Base-by-base conservation (phyloP, 2,329 filamentous ascomycete species). In the Chrysosporium keratinophilum region DNA sequence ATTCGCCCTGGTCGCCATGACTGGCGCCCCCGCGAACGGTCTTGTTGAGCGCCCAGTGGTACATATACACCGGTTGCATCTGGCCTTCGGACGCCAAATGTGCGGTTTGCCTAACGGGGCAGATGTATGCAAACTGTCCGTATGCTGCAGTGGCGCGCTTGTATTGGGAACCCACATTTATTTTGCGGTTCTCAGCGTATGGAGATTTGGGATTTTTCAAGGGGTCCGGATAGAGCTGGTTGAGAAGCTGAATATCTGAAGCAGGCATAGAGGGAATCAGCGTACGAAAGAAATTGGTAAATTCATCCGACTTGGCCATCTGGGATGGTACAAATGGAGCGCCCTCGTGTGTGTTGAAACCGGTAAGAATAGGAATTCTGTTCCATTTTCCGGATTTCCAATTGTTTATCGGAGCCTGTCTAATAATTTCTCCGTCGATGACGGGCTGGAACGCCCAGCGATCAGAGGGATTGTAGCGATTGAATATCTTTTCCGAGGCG, bases 321-420 rank as follows among this genome's bases (percentile, higher is more conserved):
- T 65, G 60, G 12, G 70, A 65, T 0, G 82, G 77, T 0, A 87
- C 78, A 62, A 87, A 88, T 37, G 74, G 65, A 0, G 80, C 76
- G 14, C 84, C 85, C 65, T 88, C 85, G 61, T 87, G 82, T 39
- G 80, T 78, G 66, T 82, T 83, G 71, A 82, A 88, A 6, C 84
- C 84, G 0, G 83, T 86, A 47, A 88, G 69, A 47, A 88, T 76
- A 6, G 82, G 80, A 6, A 83, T 72, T 58, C 74, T 74, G 59
- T 82, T 73, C 64, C 75, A 79, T 14, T 70, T 65, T 0, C 75
- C 71, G 0, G 74, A 69, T 23, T 71, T 64, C 80, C 80, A 84
- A n/a, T 76, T 74, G n/a, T 74, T 70, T 11, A 84, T 72, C 2
- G 84, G 83, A 10, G 77, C 68, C 23, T 76, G 71, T 1, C 76